Base-by-base conservation (phyloP, 2,329 filamentous ascomycete species). In the Microthyrium microscopicum region DNA sequence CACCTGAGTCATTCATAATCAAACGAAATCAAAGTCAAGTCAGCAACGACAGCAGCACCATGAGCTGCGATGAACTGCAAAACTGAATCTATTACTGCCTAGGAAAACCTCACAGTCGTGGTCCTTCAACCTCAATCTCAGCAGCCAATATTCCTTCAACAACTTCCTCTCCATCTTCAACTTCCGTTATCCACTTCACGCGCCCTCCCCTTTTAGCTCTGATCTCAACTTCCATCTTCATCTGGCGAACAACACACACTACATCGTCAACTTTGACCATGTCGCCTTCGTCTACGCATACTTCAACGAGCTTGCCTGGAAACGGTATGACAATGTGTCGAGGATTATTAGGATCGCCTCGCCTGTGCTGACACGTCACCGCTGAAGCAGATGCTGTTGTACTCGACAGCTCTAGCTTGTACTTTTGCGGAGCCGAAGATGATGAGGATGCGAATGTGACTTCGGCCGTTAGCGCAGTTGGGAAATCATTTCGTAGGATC, bases 201-300 rank as follows among this genome's bases (percentile, higher is more conserved):
- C 44, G 47, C 1, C 70, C 70, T 1, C 54, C 52, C 4, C 55
- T 54, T 12, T 57, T 54, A 35, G 57, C 58, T 16, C 72, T 49
- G 3, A 77, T 62, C 43, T 76, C 72, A n/a, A 76, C 49, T 41
- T 77, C 72, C 71, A 76, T 77, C 50, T 76, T 76, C 70, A 75
- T 75, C 49, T 76, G 71, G 48, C 68, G 66, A 15, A 76, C 62
- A 13, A 76, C 68, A 56, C 66, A 41, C 0, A 76, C 50, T 0
- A 68, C 61, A 20, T 73, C 61, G 2, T 68, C 66, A 37, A 61
- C 57, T 4, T 61, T 42, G 1, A 76, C 53, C 0, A 65, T 51
- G 25, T 73, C 62, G 2, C 68, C 66, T 39, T 60, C 57, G 5
- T 66, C 57, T 0, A 75, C 67, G 3, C 68, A 43, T 1, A 76